These are phyloP conservation scores for Juncus effusus DNA, from an alignment of 176 grass and related monocot genomes.

Conservation along the genomic window DNA sequence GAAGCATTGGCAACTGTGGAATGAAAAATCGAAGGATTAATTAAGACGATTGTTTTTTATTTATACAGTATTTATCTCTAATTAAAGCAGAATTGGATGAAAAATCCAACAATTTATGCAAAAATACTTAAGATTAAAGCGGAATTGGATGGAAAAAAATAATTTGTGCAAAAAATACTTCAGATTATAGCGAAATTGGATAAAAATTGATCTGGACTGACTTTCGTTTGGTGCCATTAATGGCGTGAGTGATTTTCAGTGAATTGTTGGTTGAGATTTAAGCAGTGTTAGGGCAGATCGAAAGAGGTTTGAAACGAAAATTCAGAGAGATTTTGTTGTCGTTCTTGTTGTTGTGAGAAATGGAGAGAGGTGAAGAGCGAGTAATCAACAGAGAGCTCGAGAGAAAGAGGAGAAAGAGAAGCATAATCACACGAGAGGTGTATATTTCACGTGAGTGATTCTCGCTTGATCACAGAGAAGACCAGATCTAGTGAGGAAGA, in stretches of 20 bases:
- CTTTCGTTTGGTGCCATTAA: not conserved
- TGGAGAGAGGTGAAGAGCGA: not conserved
- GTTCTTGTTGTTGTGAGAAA: slow-evolving; percentile 11
- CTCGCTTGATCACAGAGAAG: no score
- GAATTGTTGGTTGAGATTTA: slow-evolving; percentile 4
- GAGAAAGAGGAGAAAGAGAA: no score
- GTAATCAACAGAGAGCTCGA: no score
- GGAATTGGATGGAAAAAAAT: no score
- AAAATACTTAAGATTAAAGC: no score
- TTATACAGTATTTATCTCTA: no score
- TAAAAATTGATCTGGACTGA: not conserved
- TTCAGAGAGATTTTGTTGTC: not conserved
- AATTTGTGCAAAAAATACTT: no score
- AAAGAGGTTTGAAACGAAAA: not conserved
- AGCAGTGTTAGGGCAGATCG: not conserved
- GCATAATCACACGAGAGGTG: no score
- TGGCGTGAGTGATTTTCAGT: not conserved
- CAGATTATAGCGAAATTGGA: not conserved
- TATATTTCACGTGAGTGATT: no score
- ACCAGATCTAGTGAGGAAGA: no score
- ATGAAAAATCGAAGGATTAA: not conserved
- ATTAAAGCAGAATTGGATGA: no score
- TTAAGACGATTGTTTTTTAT: not conserved
- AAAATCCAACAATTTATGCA: no score
- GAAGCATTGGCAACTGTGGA: slow-evolving; percentile 21